These are phyloP conservation scores for Mangifera indica DNA, from an alignment of 345 rosid genomes.

Conservation along the genomic window DNA sequence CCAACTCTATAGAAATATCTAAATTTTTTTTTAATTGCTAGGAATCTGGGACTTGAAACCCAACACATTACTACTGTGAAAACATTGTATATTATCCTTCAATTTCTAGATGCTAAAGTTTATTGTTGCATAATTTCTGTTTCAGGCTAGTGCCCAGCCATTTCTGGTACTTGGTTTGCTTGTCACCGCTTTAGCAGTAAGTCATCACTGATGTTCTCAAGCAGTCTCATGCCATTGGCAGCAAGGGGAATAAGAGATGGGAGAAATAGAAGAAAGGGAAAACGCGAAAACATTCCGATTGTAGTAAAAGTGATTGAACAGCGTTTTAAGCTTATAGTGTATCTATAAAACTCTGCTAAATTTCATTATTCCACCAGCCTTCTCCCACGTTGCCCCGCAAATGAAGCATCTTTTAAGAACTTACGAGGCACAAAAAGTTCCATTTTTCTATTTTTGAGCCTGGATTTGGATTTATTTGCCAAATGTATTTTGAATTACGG, in stretches of 20 bases:
- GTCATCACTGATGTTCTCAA: conserved; percentile 40
- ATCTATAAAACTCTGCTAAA: neutral
- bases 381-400: neutral
- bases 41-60: no score
- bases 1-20: no score
- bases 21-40: no score
- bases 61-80: no score
- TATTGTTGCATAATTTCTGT: neutral
- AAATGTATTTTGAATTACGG: no score
- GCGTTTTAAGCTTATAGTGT: neutral
- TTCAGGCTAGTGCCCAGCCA: conserved; percentile 97
- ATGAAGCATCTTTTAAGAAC: no score
- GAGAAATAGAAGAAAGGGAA: neutral
- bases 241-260: no score
- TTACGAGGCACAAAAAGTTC: no score
- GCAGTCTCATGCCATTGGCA: neutral
- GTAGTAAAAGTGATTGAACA: neutral
- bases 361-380: neutral
- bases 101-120: neutral
- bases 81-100: no score
- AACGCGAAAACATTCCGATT: neutral
- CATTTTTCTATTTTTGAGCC: no score
- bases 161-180: conserved; percentile 86
- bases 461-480: no score
- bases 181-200: conserved; percentile 93